Conservation (phyloP, 2,329 filamentous ascomycete genomes). For the Curvularia verruculosa region DNA sequence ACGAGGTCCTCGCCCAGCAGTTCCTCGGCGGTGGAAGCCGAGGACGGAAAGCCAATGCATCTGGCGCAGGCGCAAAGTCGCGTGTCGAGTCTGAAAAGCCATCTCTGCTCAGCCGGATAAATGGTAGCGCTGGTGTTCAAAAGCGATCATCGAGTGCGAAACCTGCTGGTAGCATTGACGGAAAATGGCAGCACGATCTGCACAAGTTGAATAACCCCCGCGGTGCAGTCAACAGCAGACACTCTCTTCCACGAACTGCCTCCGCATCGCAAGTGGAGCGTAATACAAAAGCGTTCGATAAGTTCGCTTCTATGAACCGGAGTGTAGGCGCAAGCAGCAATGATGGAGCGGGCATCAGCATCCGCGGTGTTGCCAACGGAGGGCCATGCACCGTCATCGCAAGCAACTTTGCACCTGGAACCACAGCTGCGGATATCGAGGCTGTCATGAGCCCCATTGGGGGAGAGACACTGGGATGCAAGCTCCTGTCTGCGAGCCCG, state of each 20-base stretch:
- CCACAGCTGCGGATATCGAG: slow-evolving; percentile 81
- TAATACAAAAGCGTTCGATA: slow-evolving; percentile 51
- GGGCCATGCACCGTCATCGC: slow-evolving; percentile 75
- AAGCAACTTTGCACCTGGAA: slow-evolving; percentile 82
- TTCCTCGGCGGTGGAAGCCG: slow-evolving; percentile 69
- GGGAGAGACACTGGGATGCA: slow-evolving; percentile 68
- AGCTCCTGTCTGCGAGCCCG: slow-evolving; percentile 69
- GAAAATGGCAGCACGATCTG: slow-evolving; percentile 75
- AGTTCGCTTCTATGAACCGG: slow-evolving; percentile 46
- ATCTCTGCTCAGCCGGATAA: slow-evolving; percentile 70
- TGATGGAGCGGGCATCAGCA: slow-evolving; percentile 62
- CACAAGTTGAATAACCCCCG: slow-evolving; percentile 57
- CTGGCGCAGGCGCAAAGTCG: slow-evolving; percentile 57
- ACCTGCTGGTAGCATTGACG: slow-evolving; percentile 64
- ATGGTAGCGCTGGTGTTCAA: slow-evolving; percentile 69
- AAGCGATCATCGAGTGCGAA: slow-evolving; percentile 60
- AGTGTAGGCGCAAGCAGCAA: slow-evolving; percentile 37
- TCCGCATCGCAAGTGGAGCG: slow-evolving; percentile 51
- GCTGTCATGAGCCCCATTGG: slow-evolving; percentile 79
- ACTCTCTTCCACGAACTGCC: slow-evolving; percentile 44
- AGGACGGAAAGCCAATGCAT: slow-evolving; percentile 61
- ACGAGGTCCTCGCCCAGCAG: slow-evolving; percentile 71
- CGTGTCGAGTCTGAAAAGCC: slow-evolving; percentile 56
- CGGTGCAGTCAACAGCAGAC: slow-evolving; percentile 38
- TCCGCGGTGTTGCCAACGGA: slow-evolving; percentile 69